These are phyloP conservation scores for Albugo laibachii DNA, from an alignment of 352 stramenopile genomes.

Conservation along the genomic window DNA sequence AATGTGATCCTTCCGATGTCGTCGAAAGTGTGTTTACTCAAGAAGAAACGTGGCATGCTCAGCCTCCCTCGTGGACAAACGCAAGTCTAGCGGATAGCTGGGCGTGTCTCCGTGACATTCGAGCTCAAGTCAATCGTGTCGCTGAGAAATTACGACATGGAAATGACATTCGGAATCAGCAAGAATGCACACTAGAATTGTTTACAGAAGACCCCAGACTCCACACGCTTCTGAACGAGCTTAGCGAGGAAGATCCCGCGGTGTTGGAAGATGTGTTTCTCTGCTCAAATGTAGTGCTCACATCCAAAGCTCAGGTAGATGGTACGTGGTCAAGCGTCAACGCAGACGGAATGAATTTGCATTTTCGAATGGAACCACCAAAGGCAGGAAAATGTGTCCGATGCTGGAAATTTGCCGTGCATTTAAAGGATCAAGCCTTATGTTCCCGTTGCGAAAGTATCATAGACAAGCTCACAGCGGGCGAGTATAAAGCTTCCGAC, in stretches of 20 bases:
- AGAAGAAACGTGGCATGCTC: slow-evolving; percentile 29
- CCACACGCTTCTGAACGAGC: slow-evolving; percentile 2
- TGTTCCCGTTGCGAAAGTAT: no score
- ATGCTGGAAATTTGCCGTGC: slow-evolving; percentile 64
- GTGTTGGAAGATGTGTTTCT: slow-evolving; percentile 48
- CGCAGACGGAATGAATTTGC: slow-evolving; percentile 11
- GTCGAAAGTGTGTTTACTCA: slow-evolving; percentile 55
- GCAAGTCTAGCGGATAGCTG: slow-evolving; percentile 52
- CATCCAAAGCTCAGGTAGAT: background rate
- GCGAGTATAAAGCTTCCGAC: no score
- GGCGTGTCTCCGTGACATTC: slow-evolving; percentile 73
- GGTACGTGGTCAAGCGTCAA: background rate
- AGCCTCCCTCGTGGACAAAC: slow-evolving; percentile 27
- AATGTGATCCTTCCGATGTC: slow-evolving; percentile 27
- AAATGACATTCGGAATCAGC: slow-evolving; percentile 33
- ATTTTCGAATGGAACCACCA: slow-evolving; percentile 33
- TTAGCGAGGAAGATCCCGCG: background rate
- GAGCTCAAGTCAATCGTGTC: slow-evolving; percentile 60
- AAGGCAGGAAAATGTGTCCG: slow-evolving; percentile 71
- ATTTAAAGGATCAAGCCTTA: no score
- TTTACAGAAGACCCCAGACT: slow-evolving; percentile 15
- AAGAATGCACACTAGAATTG: slow-evolving; percentile 54
- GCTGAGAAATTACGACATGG: slow-evolving; percentile 48
- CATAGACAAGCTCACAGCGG: no score
- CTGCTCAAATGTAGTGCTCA: slow-evolving; percentile 25